Percentiles rank a stretch among this genome's conserved stretches.
These are phyloP conservation scores for Ehretia macrophylla DNA, from an alignment of 257 asterid genomes.

Conservation along the genomic window DNA sequence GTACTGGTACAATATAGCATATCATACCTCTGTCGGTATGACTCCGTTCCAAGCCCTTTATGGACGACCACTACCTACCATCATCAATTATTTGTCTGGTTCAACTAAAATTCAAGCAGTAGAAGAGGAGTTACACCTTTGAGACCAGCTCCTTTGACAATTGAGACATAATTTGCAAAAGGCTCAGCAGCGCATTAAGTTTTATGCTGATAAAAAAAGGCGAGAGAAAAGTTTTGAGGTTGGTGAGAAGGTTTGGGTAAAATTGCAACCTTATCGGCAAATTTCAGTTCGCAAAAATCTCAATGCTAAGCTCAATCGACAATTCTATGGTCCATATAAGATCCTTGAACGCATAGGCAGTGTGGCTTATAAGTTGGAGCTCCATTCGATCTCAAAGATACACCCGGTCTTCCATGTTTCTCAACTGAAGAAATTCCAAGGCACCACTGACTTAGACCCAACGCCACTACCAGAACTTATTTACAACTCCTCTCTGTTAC, in stretches of 20 bases:
- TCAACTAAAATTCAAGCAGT: neutral
- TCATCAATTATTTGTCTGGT: too few relatives aligned
- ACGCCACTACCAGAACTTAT: neutral
- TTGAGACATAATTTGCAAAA: neutral
- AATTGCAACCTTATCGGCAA: neutral
- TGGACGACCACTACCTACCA: too few relatives aligned
- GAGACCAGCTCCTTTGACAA: accelerated
- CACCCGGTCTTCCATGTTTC: neutral
- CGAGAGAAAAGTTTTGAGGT: neutral
- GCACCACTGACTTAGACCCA: neutral
- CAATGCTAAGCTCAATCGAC: neutral
- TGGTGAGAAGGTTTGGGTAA: neutral
- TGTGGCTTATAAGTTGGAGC: neutral
- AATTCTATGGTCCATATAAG: neutral
- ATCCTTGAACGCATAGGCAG: neutral
- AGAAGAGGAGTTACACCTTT: accelerated
- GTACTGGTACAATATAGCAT: too few relatives aligned
- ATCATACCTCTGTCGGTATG: too few relatives aligned
- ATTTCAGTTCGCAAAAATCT: neutral
- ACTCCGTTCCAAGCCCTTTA: too few relatives aligned
- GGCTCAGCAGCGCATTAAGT: neutral
- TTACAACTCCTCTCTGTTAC: too few relatives aligned
- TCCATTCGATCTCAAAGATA: neutral
- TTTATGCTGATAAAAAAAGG: too few relatives aligned
- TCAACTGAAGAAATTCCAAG: neutral